Conservation (phyloP, 2,329 filamentous ascomycete species). For the Hymenotorrendiella dingleyae region DNA sequence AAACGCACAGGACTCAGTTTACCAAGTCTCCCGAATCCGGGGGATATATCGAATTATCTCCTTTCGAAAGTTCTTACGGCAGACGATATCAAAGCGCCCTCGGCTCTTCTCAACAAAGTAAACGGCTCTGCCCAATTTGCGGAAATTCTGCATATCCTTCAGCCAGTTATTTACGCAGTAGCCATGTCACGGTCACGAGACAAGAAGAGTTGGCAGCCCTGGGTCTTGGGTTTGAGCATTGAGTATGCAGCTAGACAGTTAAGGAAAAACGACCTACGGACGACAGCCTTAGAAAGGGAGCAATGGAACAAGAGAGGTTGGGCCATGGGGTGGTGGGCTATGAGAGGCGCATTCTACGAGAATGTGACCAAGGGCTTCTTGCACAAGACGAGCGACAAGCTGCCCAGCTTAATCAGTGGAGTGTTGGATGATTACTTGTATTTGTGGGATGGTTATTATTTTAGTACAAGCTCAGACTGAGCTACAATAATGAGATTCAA, state of each 20-base stretch:
- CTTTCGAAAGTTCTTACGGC: constrained; percentile 86
- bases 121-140: constrained; percentile 69
- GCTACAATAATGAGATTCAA: neutral
- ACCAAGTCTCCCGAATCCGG: constrained; percentile 72
- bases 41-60: constrained; percentile 81
- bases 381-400: constrained; percentile 38
- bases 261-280: constrained; percentile 53
- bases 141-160: constrained; percentile 85
- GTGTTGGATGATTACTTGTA: constrained; percentile 96
- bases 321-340: constrained; percentile 90
- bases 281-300: constrained; percentile 82
- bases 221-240: constrained; percentile 77
- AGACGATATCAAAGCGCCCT: constrained; percentile 92
- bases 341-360: constrained; percentile 97
- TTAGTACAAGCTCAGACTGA: constrained; percentile 38
- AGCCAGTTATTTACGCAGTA: constrained; percentile 80
- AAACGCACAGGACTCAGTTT: constrained; percentile 85
- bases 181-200: constrained; percentile 65
- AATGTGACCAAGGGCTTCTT: constrained; percentile 77
- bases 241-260: constrained; percentile 89
- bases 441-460: constrained; percentile 97
- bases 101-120: constrained; percentile 75
- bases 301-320: constrained; percentile 84
- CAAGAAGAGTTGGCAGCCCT: constrained; percentile 83
- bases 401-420: constrained; percentile 68